Evolutionary conservation across 2,329 filamentous ascomycete species (phyloP), one percentile per base, ranked within the genome.

Genomic region (Gaeumannomyces sp.): DNA sequence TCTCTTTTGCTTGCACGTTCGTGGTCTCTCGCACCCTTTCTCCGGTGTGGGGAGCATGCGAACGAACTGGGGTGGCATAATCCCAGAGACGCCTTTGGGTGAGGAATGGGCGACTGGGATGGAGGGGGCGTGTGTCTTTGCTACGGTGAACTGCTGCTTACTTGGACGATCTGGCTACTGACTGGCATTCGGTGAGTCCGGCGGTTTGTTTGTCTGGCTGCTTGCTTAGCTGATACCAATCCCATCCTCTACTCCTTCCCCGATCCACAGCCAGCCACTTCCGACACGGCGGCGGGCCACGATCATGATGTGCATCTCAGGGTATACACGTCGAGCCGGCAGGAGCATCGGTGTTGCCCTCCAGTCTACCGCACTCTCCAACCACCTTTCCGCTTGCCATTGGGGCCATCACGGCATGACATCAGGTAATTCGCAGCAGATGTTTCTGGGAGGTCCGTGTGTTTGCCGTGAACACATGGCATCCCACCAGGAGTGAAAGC

Each of bases 361-460:
- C 14, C 31, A 59, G 25, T 60, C 58, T 66, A 64, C 56, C 35
- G n/a, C 62, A 57, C 64, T 67, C 31, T 45, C 60, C 33, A 38
- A 25, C 60, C 60, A 61, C 28, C 10, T 28, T 19, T 33, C 59
- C 59, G 38, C 38, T 6, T 45, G 38, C 38, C 4, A 45, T 45
- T 45, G 1, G 14, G 35, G 38, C 38, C 38, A 19, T 16, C 38
- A 45, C 38, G 5, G 38, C 38, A 45, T 45, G 14, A 45, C 14
- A 45, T 45, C 38, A 45, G 38, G 16, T 19, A 45, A 3, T 16
- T 45, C 38, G 14, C 19, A 45, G 13, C 45, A 53, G 22, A 14
- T 22, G 8, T 53, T 53, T 25, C 22, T 53, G n/a, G 45, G 45
- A 53, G 22, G 4, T 1, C n/a, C n/a, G 3, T 25, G 13, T n/a